phyloP scores from a whole-genome alignment of 2,329 filamentous ascomycete species.

The Whalleya microplaca region DNA sequence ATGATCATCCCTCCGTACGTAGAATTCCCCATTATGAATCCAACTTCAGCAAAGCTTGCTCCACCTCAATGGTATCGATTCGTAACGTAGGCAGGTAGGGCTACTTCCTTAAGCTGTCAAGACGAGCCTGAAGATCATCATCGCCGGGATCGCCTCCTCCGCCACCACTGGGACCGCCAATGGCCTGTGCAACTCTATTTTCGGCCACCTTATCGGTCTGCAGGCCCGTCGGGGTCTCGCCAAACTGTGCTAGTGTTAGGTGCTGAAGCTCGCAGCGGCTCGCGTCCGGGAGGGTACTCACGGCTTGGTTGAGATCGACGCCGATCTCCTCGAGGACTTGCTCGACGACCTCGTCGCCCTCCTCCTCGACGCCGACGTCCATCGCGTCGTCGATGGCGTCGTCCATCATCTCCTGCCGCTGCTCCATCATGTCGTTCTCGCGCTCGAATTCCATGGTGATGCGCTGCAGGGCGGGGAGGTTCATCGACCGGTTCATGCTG shows the following conservation, averaged over 20 bases:
- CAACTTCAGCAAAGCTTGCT: constrained; percentile 2
- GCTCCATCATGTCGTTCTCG: constrained; percentile 99
- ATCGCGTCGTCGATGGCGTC: constrained; percentile 98
- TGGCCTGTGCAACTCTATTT: constrained; percentile 80
- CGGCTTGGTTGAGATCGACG: constrained; percentile 85
- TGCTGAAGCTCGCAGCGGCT: constrained; percentile 7
- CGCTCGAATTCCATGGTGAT: constrained; percentile 99
- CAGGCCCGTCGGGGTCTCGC: constrained; percentile 85
- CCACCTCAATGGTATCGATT: not conserved
- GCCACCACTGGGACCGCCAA: constrained; percentile 65
- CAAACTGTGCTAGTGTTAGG: constrained; percentile 65
- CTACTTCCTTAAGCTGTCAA: constrained; percentile 79
- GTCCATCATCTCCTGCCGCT: constrained; percentile 99
- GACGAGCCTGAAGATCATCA: constrained; percentile 89
- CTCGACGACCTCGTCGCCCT: constrained; percentile 95
- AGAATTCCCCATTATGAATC: constrained; percentile 4
- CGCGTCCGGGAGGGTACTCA: constrained; percentile 52
- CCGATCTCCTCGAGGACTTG: constrained; percentile 97
- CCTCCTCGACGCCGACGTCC: constrained; percentile 86
- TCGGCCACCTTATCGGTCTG: constrained; percentile 75
- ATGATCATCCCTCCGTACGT: constrained; percentile 1
- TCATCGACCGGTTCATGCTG: constrained; percentile 98
- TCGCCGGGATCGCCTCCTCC: constrained; percentile 69
- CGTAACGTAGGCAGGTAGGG: not conserved
- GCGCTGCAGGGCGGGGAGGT: constrained; percentile 88